Conservation (phyloP, 768 basidiomycete species). For the Auricularia sp. region DNA sequence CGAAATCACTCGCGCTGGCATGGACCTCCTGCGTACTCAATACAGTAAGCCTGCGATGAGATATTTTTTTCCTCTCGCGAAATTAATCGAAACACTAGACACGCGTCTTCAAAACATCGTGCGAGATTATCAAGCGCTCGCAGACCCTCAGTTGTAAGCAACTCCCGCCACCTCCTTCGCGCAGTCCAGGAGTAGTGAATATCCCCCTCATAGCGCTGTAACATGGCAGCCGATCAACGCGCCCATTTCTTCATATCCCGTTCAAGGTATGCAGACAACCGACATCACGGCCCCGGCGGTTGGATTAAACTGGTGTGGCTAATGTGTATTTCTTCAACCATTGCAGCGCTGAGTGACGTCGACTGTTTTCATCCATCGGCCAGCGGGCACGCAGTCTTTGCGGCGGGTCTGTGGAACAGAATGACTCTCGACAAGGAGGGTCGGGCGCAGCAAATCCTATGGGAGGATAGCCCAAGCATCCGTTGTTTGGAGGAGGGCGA, state of each 20-base stretch:
- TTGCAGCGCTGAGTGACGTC: conserved; percentile 5
- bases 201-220: background rate
- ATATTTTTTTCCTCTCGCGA: background rate
- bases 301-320: too few relatives aligned
- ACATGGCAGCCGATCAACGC: conserved; percentile 5
- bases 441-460: too few relatives aligned
- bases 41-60: background rate
- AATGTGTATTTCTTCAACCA: too few relatives aligned
- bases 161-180: background rate
- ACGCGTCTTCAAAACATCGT: conserved; percentile 4
- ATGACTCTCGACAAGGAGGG: too few relatives aligned
- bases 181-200: background rate
- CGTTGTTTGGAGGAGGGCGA: too few relatives aligned
- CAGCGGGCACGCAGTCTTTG: too few relatives aligned
- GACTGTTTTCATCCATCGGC: conserved; percentile 6
- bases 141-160: background rate
- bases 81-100: background rate
- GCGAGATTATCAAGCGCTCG: conserved; percentile 4
- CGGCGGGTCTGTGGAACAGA: too few relatives aligned
- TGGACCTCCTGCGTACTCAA: background rate
- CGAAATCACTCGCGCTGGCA: background rate
- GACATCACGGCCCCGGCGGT: background rate
- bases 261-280: background rate
- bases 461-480: too few relatives aligned
- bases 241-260: conserved; percentile 2